Conservation (phyloP, 2,329 filamentous ascomycete species). For the Talaromyces sp. region DNA sequence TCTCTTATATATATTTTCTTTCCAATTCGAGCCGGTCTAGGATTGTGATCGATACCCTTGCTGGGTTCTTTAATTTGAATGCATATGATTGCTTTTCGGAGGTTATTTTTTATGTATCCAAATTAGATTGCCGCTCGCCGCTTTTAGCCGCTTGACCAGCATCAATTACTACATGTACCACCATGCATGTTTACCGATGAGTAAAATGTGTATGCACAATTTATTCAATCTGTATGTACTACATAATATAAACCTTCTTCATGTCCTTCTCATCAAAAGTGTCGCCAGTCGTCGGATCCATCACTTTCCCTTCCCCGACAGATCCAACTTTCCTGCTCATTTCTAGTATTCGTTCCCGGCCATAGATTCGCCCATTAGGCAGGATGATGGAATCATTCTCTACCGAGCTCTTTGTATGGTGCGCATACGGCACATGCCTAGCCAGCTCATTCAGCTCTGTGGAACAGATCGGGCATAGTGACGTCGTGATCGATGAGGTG, state of each 20-base stretch:
- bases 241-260: conserved; percentile 91
- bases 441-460: conserved; percentile 92
- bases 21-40: too few relatives aligned
- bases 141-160: neutral
- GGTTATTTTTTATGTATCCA: neutral
- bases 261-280: conserved; percentile 61
- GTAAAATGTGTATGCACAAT: neutral
- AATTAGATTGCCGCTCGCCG: neutral
- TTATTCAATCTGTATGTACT: conserved; percentile 18
- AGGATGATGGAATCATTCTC: conserved; percentile 82
- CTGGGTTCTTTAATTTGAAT: neutral
- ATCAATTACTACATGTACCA: neutral
- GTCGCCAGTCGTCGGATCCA: conserved; percentile 74
- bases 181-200: neutral
- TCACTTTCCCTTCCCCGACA: conserved; percentile 61
- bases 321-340: conserved; percentile 74
- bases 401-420: conserved; percentile 90
- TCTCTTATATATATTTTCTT: too few relatives aligned
- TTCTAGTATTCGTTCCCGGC: conserved; percentile 67
- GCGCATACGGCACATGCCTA: conserved; percentile 83
- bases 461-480: conserved; percentile 91
- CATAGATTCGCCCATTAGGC: conserved; percentile 84
- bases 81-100: neutral
- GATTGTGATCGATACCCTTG: neutral
- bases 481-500: conserved; percentile 59